phyloP scores from a whole-genome alignment of 805 yeast genomes.

The Ogataea parapolymorpha region DNA sequence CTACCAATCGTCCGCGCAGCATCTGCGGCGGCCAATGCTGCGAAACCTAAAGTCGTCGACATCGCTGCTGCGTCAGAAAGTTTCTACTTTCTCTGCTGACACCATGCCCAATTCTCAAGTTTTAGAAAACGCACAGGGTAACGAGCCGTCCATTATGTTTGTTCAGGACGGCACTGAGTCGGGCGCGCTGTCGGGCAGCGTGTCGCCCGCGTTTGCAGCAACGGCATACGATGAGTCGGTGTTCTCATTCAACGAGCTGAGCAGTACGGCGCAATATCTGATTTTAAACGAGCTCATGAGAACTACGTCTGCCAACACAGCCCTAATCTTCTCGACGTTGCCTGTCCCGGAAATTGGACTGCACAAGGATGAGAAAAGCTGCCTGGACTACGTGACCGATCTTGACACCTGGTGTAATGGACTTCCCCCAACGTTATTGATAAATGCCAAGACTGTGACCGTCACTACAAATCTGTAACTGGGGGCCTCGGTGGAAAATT shows the following conservation, averaged over 20 bases:
- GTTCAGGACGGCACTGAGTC: constrained; percentile 42
- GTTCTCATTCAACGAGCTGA: constrained; percentile 74
- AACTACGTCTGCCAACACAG: constrained; percentile 55
- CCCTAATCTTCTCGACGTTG: constrained; percentile 79
- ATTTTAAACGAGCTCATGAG: constrained; percentile 85
- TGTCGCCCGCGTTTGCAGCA: constrained; percentile 6
- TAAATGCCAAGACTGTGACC: constrained; percentile 92
- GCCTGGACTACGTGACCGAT: constrained; percentile 71
- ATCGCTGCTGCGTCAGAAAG: constrained; percentile 19
- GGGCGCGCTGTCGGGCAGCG: background rate
- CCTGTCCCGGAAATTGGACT: constrained; percentile 89
- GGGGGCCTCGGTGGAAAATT: too few species aligned
- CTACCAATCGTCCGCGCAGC: constrained; percentile 14
- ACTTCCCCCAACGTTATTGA: constrained; percentile 75
- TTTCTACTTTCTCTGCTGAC: constrained; percentile 51
- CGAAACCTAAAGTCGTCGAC: constrained; percentile 20
- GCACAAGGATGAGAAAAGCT: constrained; percentile 62
- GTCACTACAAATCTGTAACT: constrained; percentile 82
- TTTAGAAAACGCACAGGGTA: constrained; percentile 65
- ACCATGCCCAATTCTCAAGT: constrained; percentile 68
- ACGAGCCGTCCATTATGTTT: constrained; percentile 60
- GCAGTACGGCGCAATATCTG: constrained; percentile 87
- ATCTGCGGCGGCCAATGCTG: constrained; percentile 23
- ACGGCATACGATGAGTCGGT: constrained; percentile 22
- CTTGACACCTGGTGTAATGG: constrained; percentile 78